phyloP scores from a whole-genome alignment of 345 rosid species.

The Lepidium aucheri region DNA sequence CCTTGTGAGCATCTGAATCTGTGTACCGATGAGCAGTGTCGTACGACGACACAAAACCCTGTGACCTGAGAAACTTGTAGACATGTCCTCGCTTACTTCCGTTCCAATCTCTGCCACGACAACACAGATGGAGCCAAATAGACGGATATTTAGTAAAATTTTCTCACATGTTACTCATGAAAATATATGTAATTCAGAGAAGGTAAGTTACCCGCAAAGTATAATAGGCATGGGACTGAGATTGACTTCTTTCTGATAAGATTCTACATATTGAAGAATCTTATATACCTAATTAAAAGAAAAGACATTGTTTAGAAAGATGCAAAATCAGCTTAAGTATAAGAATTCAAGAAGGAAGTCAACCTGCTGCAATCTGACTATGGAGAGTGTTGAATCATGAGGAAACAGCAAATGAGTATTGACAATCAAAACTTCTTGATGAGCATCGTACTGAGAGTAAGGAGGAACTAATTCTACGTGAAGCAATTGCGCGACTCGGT shows the following conservation, averaged over 20 bases:
- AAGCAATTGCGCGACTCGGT: slow-evolving; percentile 65
- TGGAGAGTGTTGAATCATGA: slow-evolving; percentile 66
- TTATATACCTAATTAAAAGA: slow-evolving; percentile 54
- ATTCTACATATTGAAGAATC: slow-evolving; percentile 72
- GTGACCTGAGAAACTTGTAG: slow-evolving; percentile 88
- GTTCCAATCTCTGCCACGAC: slow-evolving; percentile 74
- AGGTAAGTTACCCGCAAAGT: slow-evolving; percentile 66
- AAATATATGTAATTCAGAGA: background rate
- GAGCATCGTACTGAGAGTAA: slow-evolving; percentile 32
- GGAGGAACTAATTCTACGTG: slow-evolving; percentile 54
- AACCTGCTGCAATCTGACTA: slow-evolving; percentile 77
- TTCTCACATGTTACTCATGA: background rate
- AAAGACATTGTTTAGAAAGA: background rate
- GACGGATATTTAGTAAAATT: background rate
- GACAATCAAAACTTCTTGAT: slow-evolving; percentile 63
- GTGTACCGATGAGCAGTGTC: slow-evolving; percentile 92
- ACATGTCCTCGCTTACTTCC: slow-evolving; percentile 97
- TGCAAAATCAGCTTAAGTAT: background rate
- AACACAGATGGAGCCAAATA: background rate
- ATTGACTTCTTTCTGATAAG: slow-evolving; percentile 69
- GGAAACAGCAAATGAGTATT: slow-evolving; percentile 95
- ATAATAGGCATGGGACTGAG: slow-evolving; percentile 63
- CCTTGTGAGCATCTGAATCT: slow-evolving; percentile 98
- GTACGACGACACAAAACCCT: slow-evolving; percentile 90
- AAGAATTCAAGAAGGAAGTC: background rate